Base-by-base conservation (phyloP, 768 basidiomycete species). In the Hericium alpestre region DNA sequence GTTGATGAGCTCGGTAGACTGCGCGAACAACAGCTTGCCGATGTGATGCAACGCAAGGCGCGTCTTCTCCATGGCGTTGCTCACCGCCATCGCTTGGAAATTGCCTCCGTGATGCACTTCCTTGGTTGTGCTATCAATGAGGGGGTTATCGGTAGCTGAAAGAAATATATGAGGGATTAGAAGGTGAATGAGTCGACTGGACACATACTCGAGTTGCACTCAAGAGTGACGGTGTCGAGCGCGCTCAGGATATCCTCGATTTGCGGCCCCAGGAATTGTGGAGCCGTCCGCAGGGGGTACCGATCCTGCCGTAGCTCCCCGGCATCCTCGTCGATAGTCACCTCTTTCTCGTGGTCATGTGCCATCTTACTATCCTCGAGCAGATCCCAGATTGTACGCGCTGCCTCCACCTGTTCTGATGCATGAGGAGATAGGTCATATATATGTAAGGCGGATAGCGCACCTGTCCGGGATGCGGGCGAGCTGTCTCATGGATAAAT, bases 1-100 rank as follows among this genome's bases (percentile, higher is more conserved):
- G 71, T 90, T 88, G 65, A 86, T 74, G 37, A 91, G 74, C 70
- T 91, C 89, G 71, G 86, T 76, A 52, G 72, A 66, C 64, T 81
- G 79, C 7, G 80, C 67, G 59, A 79, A 81, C 39, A 76, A 59
- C 25, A 81, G 61, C 64, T 79, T 79, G 58, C 79, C 79, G 52
- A 80, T 67, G 63, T 77, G 76, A 59, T 76, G 74, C 23, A 80
- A 63, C 1, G 76, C 72, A 18, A 80, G 70, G 13, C 90, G 86
- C 16, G 87, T 87, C 69, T 90, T 90, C 68, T 93, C 90, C 87
- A 92, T 91, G 12, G 84, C 82, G 56, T 88, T 90, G 8, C 88
- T 88, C 41, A 93, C 82, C 3, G 88, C 76, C 78, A 90, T 86
- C 0, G 89, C 88, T 66, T 93, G 90, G 80, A 93, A 93, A 67